These are phyloP conservation scores for Cutaneotrichosporon sp. DNA, from an alignment of 1,284 basidiomycete genomes.

Conservation along the genomic window DNA sequence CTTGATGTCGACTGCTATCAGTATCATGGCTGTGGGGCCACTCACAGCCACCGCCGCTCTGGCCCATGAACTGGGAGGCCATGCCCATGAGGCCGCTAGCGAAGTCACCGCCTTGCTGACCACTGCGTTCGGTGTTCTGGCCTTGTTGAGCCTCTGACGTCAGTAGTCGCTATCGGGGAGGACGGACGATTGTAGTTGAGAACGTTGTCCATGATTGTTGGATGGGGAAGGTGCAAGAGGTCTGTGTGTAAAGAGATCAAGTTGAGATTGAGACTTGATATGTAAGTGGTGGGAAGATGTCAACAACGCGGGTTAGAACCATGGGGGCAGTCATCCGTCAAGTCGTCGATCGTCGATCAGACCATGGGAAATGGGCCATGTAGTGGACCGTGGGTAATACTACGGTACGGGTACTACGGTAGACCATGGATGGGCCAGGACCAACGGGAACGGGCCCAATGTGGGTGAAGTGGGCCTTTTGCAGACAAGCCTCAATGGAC, in stretches of 20 bases:
- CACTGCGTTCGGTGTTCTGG: conserved; percentile 8
- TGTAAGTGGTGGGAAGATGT: not conserved
- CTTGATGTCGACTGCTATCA: conserved; percentile 44
- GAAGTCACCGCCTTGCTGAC: conserved; percentile 1
- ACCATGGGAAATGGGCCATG: not conserved
- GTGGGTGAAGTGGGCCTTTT: not conserved
- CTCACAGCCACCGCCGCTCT: conserved; percentile 14
- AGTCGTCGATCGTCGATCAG: no score
- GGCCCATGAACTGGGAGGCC: conserved; percentile 13
- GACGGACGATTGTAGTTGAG: not conserved
- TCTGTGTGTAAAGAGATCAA: not conserved
- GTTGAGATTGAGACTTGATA: not conserved
- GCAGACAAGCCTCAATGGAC: not conserved
- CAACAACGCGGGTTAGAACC: not conserved
- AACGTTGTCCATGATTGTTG: not conserved
- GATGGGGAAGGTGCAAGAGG: not conserved
- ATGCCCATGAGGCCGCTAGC: conserved; percentile 17
- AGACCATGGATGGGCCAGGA: no score
- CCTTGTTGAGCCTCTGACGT: not conserved
- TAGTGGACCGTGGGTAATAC: not conserved
- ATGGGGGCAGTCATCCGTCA: no score
- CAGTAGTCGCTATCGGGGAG: not conserved
- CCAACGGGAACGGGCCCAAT: not conserved
- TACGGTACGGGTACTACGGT: no score
- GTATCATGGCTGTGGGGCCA: not conserved